A percentile compares a stretch with the other conserved stretches of the same genome.
Evolutionary conservation across 495 filamentous ascomycete species (phyloP).

Genomic region (Penicillium parvum): DNA sequence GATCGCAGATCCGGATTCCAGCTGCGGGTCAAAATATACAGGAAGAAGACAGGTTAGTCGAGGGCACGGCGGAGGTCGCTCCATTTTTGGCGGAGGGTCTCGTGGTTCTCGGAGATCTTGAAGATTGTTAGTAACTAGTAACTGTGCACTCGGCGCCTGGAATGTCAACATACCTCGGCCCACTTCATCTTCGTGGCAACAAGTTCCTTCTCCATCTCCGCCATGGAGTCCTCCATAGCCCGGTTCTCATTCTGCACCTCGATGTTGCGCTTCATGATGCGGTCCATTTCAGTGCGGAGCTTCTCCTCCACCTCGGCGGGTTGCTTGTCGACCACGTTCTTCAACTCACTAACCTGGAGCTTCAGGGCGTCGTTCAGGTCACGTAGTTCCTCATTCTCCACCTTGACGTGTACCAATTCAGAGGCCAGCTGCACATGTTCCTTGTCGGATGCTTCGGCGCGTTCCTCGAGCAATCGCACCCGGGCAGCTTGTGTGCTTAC

Average conservation of each 20-base stretch:
- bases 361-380: constrained; percentile 85
- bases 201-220: constrained; percentile 89
- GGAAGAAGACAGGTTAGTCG: constrained; percentile 26
- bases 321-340: constrained; percentile 81
- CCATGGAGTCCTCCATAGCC: constrained; percentile 80
- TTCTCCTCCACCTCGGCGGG: constrained; percentile 81
- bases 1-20: constrained; percentile 21
- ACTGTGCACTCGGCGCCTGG: not conserved
- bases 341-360: constrained; percentile 76
- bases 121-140: constrained; percentile 11
- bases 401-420: constrained; percentile 84
- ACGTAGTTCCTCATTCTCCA: constrained; percentile 83
- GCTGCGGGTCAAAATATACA: constrained; percentile 27
- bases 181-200: constrained; percentile 93
- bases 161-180: constrained; percentile 66
- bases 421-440: constrained; percentile 92
- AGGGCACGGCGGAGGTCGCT: constrained; percentile 71
- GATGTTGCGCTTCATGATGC: constrained; percentile 84
- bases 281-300: constrained; percentile 82
- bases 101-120: constrained; percentile 59
- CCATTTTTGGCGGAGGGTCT: constrained; percentile 75
- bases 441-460: constrained; percentile 80
- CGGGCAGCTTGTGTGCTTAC: constrained; percentile 61
- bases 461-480: constrained; percentile 79
- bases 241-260: constrained; percentile 95